phyloP scores from a whole-genome alignment of 2,329 filamentous ascomycete species.

The Fusarium fracticaudum region DNA sequence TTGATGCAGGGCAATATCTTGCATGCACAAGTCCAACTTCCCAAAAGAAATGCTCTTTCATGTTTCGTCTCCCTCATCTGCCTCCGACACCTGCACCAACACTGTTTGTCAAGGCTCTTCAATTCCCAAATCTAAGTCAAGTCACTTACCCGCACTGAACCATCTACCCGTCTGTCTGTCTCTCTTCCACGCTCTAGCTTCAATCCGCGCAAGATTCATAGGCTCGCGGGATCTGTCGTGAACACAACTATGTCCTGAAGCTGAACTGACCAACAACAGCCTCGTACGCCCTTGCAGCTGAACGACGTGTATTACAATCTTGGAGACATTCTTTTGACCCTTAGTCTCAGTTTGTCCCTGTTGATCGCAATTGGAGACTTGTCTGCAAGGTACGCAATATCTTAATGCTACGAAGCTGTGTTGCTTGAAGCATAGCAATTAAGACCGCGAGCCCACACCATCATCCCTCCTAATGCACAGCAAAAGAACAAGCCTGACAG shows the following conservation, averaged over 20 bases:
- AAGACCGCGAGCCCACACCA: conserved; percentile 14
- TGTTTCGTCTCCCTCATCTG: conserved; percentile 42
- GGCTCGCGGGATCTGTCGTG: conserved; percentile 11
- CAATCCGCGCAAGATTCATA: conserved; percentile 16
- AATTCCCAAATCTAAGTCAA: conserved; percentile 42
- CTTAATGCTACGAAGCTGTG: background rate
- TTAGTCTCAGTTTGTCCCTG: conserved; percentile 31
- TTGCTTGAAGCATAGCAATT: conserved; percentile 2
- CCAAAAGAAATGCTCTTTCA: conserved; percentile 49
- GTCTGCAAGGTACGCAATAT: conserved; percentile 29
- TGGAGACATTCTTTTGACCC: conserved; percentile 26
- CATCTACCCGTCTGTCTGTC: conserved; percentile 34
- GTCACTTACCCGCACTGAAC: conserved; percentile 35
- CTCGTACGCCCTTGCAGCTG: conserved; percentile 34
- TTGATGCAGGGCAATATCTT: conserved; percentile 46
- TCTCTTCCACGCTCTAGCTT: conserved; percentile 27
- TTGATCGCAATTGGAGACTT: conserved; percentile 20
- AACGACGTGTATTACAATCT: conserved; percentile 12
- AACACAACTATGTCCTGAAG: conserved; percentile 18
- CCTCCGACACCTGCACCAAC: conserved; percentile 37
- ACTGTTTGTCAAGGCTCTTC: conserved; percentile 42
- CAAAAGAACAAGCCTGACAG: conserved; percentile 22
- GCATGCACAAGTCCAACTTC: conserved; percentile 45
- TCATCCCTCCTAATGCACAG: background rate
- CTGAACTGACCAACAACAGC: conserved; percentile 38